phyloP scores from a whole-genome alignment of 78 protist species.

The Guillardia theta region DNA sequence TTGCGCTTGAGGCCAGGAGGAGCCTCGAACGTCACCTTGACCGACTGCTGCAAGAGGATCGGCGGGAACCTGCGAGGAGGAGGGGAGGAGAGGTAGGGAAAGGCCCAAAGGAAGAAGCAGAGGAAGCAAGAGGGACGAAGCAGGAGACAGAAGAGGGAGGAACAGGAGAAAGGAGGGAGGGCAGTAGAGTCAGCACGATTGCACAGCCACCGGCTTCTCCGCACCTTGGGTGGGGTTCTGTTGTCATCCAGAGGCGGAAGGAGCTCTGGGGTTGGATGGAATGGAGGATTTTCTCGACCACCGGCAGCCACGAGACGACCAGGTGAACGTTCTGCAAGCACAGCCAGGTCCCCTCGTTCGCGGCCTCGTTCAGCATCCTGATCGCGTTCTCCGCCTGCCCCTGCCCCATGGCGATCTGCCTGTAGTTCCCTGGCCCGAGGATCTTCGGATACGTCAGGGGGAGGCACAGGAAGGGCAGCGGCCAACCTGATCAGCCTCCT shows the following conservation, averaged over 20 bases:
- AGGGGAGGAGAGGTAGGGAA: no score
- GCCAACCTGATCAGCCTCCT: not conserved
- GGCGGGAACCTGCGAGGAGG: constrained; percentile 48
- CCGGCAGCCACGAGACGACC: constrained; percentile 74
- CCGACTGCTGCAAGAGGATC: constrained; percentile 50
- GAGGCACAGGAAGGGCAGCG: not conserved
- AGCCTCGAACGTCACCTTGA: constrained; percentile 83
- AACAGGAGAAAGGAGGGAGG: no score
- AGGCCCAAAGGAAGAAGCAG: no score
- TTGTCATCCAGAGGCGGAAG: constrained; percentile 86
- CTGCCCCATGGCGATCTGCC: constrained; percentile 81
- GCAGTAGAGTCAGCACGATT: no score
- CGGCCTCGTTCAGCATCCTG: constrained; percentile 38
- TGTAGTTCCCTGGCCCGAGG: constrained; percentile 39
- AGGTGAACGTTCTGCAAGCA: constrained; percentile 86
- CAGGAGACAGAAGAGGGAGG: no score
- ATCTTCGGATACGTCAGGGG: not conserved
- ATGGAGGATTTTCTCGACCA: constrained; percentile 66
- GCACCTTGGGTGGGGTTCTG: constrained; percentile 67
- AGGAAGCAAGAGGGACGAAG: no score
- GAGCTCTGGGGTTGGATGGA: constrained; percentile 26
- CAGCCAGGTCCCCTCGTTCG: constrained; percentile 71
- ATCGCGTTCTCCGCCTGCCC: constrained; percentile 73
- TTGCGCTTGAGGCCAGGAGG: constrained; percentile 85
- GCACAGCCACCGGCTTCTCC: no score